A percentile compares a stretch with the other conserved stretches of the same genome.
Evolutionary conservation across 208 protist genomes (phyloP).

Genomic region (Trypanosoma scelopori): DNA sequence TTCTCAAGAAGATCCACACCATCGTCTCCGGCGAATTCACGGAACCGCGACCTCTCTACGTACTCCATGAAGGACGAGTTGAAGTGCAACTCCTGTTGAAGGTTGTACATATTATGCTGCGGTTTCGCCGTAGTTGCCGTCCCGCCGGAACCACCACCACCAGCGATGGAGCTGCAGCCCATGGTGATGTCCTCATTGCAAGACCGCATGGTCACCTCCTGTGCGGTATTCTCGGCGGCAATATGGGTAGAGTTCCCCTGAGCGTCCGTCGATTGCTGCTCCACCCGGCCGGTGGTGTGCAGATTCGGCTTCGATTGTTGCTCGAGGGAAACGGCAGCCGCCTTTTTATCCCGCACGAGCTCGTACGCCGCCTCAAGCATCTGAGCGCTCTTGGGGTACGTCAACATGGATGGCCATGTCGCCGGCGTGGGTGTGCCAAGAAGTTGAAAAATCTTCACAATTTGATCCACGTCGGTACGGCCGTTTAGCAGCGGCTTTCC

Average conservation of each 20-base stretch:
- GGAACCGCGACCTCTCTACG: conserved; percentile 49
- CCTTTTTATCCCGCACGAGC: conserved; percentile 19
- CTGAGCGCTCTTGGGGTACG: conserved; percentile 52
- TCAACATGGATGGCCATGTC: conserved; percentile 91
- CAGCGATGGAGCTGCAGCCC: background rate
- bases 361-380: conserved; percentile 35
- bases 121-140: background rate
- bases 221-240: background rate
- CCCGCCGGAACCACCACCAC: no score
- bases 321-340: conserved; percentile 4
- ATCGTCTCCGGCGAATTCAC: conserved; percentile 36
- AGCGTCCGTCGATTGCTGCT: background rate
- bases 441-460: conserved; percentile 84
- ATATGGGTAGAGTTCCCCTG: background rate
- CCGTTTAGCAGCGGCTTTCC: conserved; percentile 85
- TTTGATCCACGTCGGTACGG: conserved; percentile 87
- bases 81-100: conserved; percentile 60
- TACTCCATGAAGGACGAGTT: conserved; percentile 49
- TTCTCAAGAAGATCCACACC: conserved; percentile 66
- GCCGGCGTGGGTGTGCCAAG: conserved; percentile 94
- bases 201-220: no score
- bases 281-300: background rate
- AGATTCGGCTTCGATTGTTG: background rate
- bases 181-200: background rate
- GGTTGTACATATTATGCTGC: conserved; percentile 37